Conservation (phyloP, 2,329 filamentous ascomycete species). For the Didymella lethalis region DNA sequence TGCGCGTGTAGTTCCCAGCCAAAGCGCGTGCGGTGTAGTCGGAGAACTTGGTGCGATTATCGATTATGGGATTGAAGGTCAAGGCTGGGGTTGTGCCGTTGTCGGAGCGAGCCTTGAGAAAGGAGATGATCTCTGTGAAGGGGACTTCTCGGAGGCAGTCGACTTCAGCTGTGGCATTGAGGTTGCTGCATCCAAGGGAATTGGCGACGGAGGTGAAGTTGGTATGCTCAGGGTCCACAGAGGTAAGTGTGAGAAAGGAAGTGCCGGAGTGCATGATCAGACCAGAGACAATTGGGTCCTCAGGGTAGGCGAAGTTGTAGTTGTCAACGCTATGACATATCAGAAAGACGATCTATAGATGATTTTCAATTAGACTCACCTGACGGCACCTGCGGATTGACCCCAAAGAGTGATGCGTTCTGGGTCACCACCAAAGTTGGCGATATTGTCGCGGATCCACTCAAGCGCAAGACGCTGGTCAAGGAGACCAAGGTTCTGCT, state of each 20-base stretch:
- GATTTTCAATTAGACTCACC: no score
- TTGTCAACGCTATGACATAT: conserved; percentile 50
- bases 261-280: conserved; percentile 40
- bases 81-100: conserved; percentile 36
- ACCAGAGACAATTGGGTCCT: conserved; percentile 57
- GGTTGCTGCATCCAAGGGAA: conserved; percentile 45
- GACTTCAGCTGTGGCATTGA: conserved; percentile 38
- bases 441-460: conserved; percentile 54
- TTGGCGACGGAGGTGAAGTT: conserved; percentile 53
- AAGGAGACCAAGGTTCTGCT: conserved; percentile 52
- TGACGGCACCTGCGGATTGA: conserved; percentile 49
- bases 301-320: conserved; percentile 58
- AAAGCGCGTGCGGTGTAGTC: conserved; percentile 47
- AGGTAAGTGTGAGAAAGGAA: conserved; percentile 24
- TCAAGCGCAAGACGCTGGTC: conserved; percentile 52
- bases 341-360: no score
- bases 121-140: conserved; percentile 40
- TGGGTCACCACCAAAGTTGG: conserved; percentile 47
- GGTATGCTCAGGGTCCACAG: conserved; percentile 33
- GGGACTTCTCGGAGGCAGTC: conserved; percentile 49
- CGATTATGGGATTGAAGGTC: conserved; percentile 39
- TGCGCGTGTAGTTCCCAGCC: conserved; percentile 37
- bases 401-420: conserved; percentile 52
- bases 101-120: conserved; percentile 43
- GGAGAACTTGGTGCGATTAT: conserved; percentile 44